phyloP scores from a whole-genome alignment of 2,329 filamentous ascomycete species.

The Xylaria sp. region DNA sequence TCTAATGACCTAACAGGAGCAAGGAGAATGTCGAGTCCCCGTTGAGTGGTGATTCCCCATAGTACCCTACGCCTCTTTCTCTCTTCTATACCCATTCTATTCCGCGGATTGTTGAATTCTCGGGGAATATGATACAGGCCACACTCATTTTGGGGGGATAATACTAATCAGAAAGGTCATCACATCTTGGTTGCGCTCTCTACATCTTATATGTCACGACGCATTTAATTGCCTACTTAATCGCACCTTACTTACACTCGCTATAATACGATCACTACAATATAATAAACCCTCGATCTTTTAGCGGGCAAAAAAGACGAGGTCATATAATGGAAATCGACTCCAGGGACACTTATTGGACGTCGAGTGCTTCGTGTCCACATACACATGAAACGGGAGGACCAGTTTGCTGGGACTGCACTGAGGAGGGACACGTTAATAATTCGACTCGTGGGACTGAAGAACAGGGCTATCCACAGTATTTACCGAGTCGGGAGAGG shows the following conservation, averaged over 20 bases:
- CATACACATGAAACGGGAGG: slow-evolving; percentile 26
- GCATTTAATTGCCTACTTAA: neutral
- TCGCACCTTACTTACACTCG: neutral
- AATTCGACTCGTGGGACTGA: no score
- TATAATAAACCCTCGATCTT: neutral
- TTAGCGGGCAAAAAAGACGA: neutral
- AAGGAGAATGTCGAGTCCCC: neutral
- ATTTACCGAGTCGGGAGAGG: slow-evolving; percentile 26
- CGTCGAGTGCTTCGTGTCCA: slow-evolving; percentile 23
- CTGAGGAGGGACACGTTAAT: slow-evolving; percentile 32
- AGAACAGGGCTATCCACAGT: neutral
- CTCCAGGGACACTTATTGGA: neutral
- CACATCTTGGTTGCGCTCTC: neutral
- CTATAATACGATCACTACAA: neutral
- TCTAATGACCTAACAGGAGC: neutral
- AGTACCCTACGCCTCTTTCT: neutral
- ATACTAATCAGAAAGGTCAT: neutral
- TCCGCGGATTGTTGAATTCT: neutral
- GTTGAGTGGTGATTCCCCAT: neutral
- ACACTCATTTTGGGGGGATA: neutral
- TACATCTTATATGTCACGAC: neutral
- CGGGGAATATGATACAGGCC: no score
- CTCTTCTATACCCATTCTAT: neutral
- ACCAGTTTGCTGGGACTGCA: slow-evolving; percentile 38
- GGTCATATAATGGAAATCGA: slow-evolving; percentile 16